Evolutionary conservation across 2,329 filamentous ascomycete genomes (phyloP), one percentile per base, ranked within the genome.

Genomic region (Cladophialophora chaetospira): DNA sequence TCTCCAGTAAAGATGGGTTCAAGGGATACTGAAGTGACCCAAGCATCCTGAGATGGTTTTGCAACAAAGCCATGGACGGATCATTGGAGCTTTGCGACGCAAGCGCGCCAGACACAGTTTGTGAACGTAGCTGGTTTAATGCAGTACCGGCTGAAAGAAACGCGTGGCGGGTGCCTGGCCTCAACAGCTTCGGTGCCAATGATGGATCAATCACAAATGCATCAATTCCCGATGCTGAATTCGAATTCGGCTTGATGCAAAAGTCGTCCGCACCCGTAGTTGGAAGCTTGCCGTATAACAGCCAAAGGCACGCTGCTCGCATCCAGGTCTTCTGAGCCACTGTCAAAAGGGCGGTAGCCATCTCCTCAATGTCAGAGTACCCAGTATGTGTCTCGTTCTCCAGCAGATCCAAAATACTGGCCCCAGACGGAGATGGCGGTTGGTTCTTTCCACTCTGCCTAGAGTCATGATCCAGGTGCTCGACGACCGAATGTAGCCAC

Each of bases 141-240:
- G 91, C 95, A 63, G 88, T 89, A 9, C 94, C 94, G 60, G 97
- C 88, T 68, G 97, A 97, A 4, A 97, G 77, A 70, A 97, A 90
- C 0, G 92, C 96, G 3, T 83, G 80, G 5, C 90, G 91, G 1
- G 90, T 89, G 3, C 86, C 76, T 0, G 82, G 71, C 0, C 86
- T 86, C 5, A 97, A 89, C 68, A 96, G 96, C 10, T 84, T 85
- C 0, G 94, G 94, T 2, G 96, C 72, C 5, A 95, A 73, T 15
- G 78, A 76, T 5, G 77, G 71, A 28, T 84, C 77, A 46, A 84
- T 79, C 9, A 75, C 73, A 70, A 87, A 92, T 6, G 76, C 69
- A 63, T 71, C 67, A 53, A 69, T 62, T 21, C 64, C 29, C 58
- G 76, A 69, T 40, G 71, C 63, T 52, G 72, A 66, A 36, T 70